Conservation (phyloP, 2,329 filamentous ascomycete genomes). For the Cladophialophora bantiana region DNA sequence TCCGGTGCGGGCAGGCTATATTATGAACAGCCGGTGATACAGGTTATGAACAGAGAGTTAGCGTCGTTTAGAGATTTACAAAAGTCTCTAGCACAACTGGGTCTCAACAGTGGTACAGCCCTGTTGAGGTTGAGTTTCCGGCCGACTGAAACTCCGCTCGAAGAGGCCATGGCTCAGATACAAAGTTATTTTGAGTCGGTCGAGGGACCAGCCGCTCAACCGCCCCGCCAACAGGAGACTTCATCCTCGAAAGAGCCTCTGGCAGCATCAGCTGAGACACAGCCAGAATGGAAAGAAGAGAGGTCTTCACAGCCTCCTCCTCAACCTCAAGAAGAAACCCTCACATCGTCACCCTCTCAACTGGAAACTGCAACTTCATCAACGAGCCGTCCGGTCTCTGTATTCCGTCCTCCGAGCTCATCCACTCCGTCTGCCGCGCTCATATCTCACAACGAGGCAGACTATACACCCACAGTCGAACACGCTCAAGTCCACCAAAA, state of each 20-base stretch:
- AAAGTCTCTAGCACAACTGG: constrained; percentile 85
- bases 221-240: constrained; percentile 10
- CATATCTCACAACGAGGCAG: constrained; percentile 70
- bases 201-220: constrained; percentile 21
- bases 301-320: constrained; percentile 23
- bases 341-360: constrained; percentile 19
- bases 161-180: constrained; percentile 85
- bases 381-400: constrained; percentile 62
- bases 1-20: constrained; percentile 75
- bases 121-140: constrained; percentile 80
- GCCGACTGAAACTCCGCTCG: constrained; percentile 77
- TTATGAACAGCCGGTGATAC: constrained; percentile 85
- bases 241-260: constrained; percentile 23
- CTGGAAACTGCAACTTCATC: constrained; percentile 39
- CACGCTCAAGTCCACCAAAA: constrained; percentile 82
- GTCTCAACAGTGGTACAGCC: constrained; percentile 82
- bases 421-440: constrained; percentile 77
- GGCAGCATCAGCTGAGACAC: constrained; percentile 28
- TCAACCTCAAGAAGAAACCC: constrained; percentile 23
- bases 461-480: constrained; percentile 80
- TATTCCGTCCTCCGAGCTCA: constrained; percentile 78
- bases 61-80: constrained; percentile 81
- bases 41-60: constrained; percentile 82
- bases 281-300: constrained; percentile 29
- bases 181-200: constrained; percentile 60